Evolutionary conservation across 2,329 filamentous ascomycete genomes (phyloP), one percentile per base, ranked within the genome.

Genomic region (Beauveria brongniartii): DNA sequence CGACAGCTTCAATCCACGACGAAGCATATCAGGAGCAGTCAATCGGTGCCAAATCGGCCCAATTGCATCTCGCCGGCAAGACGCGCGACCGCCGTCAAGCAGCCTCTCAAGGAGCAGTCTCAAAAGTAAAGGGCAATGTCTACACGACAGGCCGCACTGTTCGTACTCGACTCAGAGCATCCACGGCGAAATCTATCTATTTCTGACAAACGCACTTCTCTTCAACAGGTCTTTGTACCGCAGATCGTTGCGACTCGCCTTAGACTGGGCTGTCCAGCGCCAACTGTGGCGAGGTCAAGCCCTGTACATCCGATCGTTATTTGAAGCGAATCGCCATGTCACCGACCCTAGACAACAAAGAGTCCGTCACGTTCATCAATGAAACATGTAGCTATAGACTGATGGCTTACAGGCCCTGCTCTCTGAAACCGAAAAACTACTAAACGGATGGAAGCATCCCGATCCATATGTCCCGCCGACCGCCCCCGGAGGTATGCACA

Each of bases 361-460:
- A 77, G 93, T 96, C 82, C 65, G 81, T 57, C 16, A 6, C 48
- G 30, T 40, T 40, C 7, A 37, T 30, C 22, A 22, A 28, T 57
- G 8, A 5, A 28, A 5, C 3, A 12, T 7, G 37, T 41, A 43
- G 26, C 10, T 14, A 16, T 12, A 44, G 14, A 53, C 50, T 59
- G 34, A 59, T 12, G 64, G 34, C 3, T 14, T 41, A 18, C 48
- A 99, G 94, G 86, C 85, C 55, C 76, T 99, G 62, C 82, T 97
- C 66, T 84, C 86, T 64, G 92, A 97, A 77, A 93, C 94, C 5
- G 92, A 97, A 75, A 88, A 88, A 67, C 73, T 97, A 62, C 79
- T 99, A 64, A 86, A 94, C 70, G 90, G 88, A 75, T 99, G 93
- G 93, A 97, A 97, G 78, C 94, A 99, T 72, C 94, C 94, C 3